These are phyloP conservation scores for Stagonosporopsis cucurbitacearum DNA, from an alignment of 2,329 filamentous ascomycete genomes.

Conservation along the genomic window DNA sequence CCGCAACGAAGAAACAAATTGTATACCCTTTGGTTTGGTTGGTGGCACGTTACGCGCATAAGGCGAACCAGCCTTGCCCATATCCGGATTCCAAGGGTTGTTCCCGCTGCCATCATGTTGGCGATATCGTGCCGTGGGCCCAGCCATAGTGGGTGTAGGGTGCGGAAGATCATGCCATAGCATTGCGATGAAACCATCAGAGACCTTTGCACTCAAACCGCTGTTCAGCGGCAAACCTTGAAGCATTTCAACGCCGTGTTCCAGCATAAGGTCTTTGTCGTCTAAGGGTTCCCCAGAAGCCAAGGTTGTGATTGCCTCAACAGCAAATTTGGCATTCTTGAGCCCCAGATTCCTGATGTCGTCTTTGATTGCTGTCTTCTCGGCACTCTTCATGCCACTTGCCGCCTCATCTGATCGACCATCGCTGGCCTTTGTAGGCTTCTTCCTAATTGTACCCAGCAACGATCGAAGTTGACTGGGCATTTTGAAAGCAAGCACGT, in stretches of 20 bases:
- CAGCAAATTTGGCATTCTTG: conserved; percentile 50
- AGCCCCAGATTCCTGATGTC: conserved; percentile 65
- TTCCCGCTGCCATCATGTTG: conserved; percentile 52
- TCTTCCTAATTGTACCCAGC: conserved; percentile 55
- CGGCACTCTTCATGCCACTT: conserved; percentile 27
- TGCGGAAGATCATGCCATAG: conserved; percentile 62
- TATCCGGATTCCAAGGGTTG: conserved; percentile 59
- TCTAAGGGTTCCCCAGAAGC: conserved; percentile 69
- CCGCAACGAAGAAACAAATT: conserved; percentile 28
- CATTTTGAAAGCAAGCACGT: conserved; percentile 26
- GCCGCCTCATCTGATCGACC: conserved; percentile 48
- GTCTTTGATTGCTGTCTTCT: conserved; percentile 44
- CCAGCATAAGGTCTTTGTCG: conserved; percentile 58
- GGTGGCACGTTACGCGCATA: conserved; percentile 66
- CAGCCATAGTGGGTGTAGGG: conserved; percentile 56
- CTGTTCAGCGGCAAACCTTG: conserved; percentile 59
- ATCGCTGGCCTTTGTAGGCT: conserved; percentile 57
- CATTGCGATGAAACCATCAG: conserved; percentile 60
- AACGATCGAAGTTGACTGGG: conserved; percentile 51
- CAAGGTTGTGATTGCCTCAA: conserved; percentile 68
- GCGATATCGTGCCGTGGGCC: conserved; percentile 54
- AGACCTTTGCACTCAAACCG: conserved; percentile 56
- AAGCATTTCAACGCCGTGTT: conserved; percentile 61
- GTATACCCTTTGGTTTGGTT: conserved; percentile 54
- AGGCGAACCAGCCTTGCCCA: conserved; percentile 61